Conservation (phyloP, 1,284 basidiomycete species). For the Cronartium quercuum region DNA sequence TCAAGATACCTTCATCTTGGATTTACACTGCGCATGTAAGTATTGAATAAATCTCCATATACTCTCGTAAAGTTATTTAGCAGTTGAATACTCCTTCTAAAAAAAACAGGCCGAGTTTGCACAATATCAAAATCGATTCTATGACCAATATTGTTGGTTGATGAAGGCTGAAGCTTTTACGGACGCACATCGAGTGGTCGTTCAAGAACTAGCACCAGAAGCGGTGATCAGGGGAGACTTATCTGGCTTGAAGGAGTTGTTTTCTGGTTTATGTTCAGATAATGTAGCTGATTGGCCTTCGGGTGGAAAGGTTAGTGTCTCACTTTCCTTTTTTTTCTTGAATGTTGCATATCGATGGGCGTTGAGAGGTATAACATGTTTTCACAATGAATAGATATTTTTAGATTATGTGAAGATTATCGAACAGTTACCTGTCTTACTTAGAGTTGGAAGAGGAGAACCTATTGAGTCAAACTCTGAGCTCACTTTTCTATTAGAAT, state of each 20-base stretch:
- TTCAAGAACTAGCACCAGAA: conserved; percentile 80
- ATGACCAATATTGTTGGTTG: conserved; percentile 70
- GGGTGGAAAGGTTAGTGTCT: conserved; percentile 46
- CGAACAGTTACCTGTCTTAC: conserved; percentile 25
- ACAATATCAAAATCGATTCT: conserved; percentile 61
- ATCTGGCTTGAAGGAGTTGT: conserved; percentile 65
- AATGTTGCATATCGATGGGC: neutral
- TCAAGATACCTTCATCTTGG: conserved; percentile 78
- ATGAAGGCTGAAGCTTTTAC: conserved; percentile 64
- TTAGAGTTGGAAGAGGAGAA: neutral
- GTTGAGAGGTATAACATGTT: neutral
- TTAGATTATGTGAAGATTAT: conserved; percentile 28
- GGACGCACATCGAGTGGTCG: conserved; percentile 72
- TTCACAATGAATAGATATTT: conserved; percentile 9
- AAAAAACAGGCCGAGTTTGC: conserved; percentile 60
- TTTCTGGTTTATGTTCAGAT: conserved; percentile 62
- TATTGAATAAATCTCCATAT: conserved; percentile 8
- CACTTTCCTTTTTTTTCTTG: conserved; percentile 24
- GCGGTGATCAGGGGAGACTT: conserved; percentile 74
- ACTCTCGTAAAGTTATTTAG: conserved; percentile 28
- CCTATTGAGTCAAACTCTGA: neutral
- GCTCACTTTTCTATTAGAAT: neutral
- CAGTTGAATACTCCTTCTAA: neutral
- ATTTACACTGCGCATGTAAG: conserved; percentile 75
- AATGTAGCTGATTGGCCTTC: conserved; percentile 48